These are phyloP conservation scores for Cornus suecica DNA, from an alignment of 148 eudicot species.

Conservation along the genomic window DNA sequence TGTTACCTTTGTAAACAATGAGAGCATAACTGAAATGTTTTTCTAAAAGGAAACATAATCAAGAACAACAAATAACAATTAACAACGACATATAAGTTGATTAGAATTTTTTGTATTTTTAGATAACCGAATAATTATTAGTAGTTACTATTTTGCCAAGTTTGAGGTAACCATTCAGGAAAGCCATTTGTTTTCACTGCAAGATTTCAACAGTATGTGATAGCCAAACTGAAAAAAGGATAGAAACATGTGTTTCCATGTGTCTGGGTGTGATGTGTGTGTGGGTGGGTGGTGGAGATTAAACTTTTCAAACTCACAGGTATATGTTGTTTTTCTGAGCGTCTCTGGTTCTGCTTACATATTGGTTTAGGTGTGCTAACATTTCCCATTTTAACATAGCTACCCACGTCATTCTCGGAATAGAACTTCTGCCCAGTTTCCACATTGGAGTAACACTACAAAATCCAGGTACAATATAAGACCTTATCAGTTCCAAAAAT, in stretches of 20 bases:
- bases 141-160: too few species aligned
- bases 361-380: constrained; percentile 14
- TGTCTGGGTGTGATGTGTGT: too few species aligned
- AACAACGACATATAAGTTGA: too few species aligned
- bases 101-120: too few species aligned
- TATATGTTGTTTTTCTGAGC: constrained; percentile 22
- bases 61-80: too few species aligned
- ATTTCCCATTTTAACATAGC: constrained; percentile 24
- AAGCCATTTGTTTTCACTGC: constrained; percentile 19
- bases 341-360: constrained; percentile 16
- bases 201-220: background rate
- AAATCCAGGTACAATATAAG: constrained; percentile 9
- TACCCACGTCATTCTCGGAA: constrained; percentile 47
- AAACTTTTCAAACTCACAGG: constrained; percentile 34
- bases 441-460: constrained; percentile 49
- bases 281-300: background rate
- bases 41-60: too few species aligned
- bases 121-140: too few species aligned
- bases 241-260: background rate
- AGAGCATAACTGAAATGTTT: too few species aligned
- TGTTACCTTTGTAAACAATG: too few species aligned
- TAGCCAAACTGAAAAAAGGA: background rate
- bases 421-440: constrained; percentile 47
- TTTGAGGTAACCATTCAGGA: constrained; percentile 34
- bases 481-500: background rate